Evolutionary conservation across 441 rosid species (phyloP), one percentile per base, ranked within the genome.

Genomic region (Lepidium campestre): DNA sequence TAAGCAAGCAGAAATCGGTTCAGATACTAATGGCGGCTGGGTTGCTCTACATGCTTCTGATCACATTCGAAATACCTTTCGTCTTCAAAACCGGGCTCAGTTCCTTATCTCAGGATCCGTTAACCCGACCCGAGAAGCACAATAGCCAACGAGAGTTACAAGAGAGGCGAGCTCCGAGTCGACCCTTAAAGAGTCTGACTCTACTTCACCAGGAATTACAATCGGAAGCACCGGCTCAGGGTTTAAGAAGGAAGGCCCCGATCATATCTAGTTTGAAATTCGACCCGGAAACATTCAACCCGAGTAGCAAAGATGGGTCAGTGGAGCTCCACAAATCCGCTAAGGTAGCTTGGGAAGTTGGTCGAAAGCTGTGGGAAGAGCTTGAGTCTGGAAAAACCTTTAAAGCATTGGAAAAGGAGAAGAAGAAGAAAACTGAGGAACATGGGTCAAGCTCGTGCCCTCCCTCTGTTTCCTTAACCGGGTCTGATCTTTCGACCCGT

Each of bases 271-370:
- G 65, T 36, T 73, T 92, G 73, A 67, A 44, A 44, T 87, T 89
- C 27, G 89, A 79, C 72, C 78, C 82, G 14, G 64, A 62, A 55
- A 77, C 80, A 3, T 90, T 88, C 54, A 78, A 83, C 31, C 80
- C 90, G 39, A 52, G 65, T 70, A 62, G 62, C 14, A 81, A 81
- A 57, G 89, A 81, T 62, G 87, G 85, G 54, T 84, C 87, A 3
- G 71, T 86, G 55, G 93, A 86, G 88, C 87, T 93, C 13, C 93
- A 84, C 52, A 89, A 79, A 70, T 79, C 84, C 8, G 97, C 96
- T 6, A 85, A 77, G 39, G 77, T 75, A 34, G 96, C 99, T 50
- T 89, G 86, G 91, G 86, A 82, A 39, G 83, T 80, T 42, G 99
- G 99, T 13, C 66, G 74, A 41, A 86, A 81, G 87, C 36, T 76